These are phyloP conservation scores for Penicillium chermesinum DNA, from an alignment of 495 filamentous ascomycete genomes.

Conservation along the genomic window DNA sequence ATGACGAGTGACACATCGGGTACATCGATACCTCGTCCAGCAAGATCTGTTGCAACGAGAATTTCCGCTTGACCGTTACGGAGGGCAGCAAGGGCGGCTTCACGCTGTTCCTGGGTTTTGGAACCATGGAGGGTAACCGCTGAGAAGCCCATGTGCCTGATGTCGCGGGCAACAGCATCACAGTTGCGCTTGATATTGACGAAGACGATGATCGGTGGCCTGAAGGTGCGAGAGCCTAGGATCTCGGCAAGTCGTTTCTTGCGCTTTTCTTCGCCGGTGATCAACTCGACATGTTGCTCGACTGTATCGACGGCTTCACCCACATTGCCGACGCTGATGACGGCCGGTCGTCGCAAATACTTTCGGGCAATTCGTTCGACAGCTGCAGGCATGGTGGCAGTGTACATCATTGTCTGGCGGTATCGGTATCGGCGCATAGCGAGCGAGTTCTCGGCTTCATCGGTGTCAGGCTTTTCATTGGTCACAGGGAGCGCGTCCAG, in stretches of 20 bases:
- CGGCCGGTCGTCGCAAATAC: constrained; percentile 89
- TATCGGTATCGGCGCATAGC: constrained; percentile 87
- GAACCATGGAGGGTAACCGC: constrained; percentile 88
- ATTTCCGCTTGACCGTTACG: constrained; percentile 76
- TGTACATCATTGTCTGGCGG: constrained; percentile 99
- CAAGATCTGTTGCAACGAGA: constrained; percentile 95
- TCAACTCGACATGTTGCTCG: constrained; percentile 93
- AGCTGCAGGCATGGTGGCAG: constrained; percentile 91
- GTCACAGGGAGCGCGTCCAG: constrained; percentile 91
- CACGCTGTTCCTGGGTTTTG: constrained; percentile 97
- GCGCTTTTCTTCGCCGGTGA: constrained; percentile 88
- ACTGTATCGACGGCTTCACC: constrained; percentile 99
- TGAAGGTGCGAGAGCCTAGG: constrained; percentile 77
- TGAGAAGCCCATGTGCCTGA: constrained; percentile 90
- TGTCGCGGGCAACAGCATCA: constrained; percentile 90
- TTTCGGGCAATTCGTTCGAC: constrained; percentile 96
- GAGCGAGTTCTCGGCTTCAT: constrained; percentile 82
- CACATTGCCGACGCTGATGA: constrained; percentile 89
- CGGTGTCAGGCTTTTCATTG: constrained; percentile 94
- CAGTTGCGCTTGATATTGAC: constrained; percentile 99
- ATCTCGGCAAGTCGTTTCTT: constrained; percentile 96
- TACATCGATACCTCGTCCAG: constrained; percentile 97
- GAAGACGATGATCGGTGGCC: constrained; percentile 94
- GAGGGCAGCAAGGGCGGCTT: constrained; percentile 84
- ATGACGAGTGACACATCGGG: constrained; percentile 88